These are phyloP conservation scores for Aspergillus sclerotioniger DNA, from an alignment of 495 filamentous ascomycete species.

Conservation along the genomic window DNA sequence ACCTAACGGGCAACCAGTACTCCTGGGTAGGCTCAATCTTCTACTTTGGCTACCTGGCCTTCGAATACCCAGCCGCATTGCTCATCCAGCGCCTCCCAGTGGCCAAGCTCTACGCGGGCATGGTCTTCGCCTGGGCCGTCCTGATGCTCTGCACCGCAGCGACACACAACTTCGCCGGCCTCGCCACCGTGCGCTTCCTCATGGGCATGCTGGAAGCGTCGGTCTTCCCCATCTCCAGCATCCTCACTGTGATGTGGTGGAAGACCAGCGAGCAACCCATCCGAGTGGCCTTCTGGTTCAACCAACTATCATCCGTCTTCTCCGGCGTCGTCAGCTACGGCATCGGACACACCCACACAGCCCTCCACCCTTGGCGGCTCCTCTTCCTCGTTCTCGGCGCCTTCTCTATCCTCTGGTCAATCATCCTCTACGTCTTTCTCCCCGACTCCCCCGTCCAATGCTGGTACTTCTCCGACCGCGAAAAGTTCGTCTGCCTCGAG, in stretches of 20 bases:
- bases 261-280: conserved; percentile 25
- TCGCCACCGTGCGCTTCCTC: conserved; percentile 31
- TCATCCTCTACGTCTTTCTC: conserved; percentile 39
- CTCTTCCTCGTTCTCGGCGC: conserved; percentile 38
- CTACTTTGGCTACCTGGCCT: conserved; percentile 41
- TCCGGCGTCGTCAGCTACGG: conserved; percentile 12
- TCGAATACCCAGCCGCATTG: conserved; percentile 46
- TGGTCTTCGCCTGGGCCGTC: conserved; percentile 32
- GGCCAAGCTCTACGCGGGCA: conserved; percentile 37
- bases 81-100: conserved; percentile 49
- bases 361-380: conserved; percentile 33
- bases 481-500: conserved; percentile 49
- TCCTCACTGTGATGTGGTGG: conserved; percentile 26
- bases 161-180: conserved; percentile 20
- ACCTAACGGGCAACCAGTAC: conserved; percentile 23
- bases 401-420: conserved; percentile 32
- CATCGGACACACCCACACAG: too few species aligned
- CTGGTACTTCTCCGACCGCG: conserved; percentile 39
- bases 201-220: conserved; percentile 21
- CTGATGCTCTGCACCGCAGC: conserved; percentile 27
- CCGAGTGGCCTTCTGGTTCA: too few species aligned
- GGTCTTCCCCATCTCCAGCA: conserved; percentile 30
- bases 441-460: conserved; percentile 49
- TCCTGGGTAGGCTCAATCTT: conserved; percentile 43
- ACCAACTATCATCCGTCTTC: conserved; percentile 12